These are phyloP conservation scores for Cystofilobasidium ferigula DNA, from an alignment of 768 basidiomycete genomes.

Conservation along the genomic window DNA sequence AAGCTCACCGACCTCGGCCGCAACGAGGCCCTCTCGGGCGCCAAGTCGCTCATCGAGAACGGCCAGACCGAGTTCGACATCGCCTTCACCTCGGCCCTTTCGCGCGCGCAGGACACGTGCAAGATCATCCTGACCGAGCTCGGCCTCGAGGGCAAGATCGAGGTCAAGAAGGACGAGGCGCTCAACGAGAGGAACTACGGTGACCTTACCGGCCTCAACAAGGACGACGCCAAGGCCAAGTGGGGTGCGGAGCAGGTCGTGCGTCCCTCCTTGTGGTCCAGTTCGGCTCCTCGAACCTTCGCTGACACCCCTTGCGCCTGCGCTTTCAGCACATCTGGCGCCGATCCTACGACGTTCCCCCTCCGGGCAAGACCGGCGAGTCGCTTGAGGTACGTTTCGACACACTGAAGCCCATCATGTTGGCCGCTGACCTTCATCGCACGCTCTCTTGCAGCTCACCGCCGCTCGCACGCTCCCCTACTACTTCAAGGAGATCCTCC, in stretches of 20 bases:
- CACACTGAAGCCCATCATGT: background rate
- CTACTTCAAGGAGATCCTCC: constrained; percentile 31
- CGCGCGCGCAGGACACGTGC: constrained; percentile 31
- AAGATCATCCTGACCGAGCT: constrained; percentile 34
- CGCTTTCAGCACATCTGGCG: constrained; percentile 32
- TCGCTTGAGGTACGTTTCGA: constrained; percentile 24
- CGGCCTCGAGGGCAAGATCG: constrained; percentile 27
- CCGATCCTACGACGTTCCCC: constrained; percentile 31
- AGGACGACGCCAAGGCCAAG: constrained; percentile 31
- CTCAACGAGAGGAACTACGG: constrained; percentile 29
- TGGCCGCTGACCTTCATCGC: background rate
- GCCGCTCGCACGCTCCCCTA: constrained; percentile 31
- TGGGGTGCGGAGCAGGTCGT: constrained; percentile 30
- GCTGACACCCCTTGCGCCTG: background rate
- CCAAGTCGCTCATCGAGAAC: constrained; percentile 10
- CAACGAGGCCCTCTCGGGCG: background rate
- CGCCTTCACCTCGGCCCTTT: constrained; percentile 32
- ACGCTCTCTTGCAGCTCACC: constrained; percentile 25
- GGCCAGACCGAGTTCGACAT: constrained; percentile 19
- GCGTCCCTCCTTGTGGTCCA: background rate
- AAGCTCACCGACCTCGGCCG: constrained; percentile 8
- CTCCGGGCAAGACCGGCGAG: constrained; percentile 30
- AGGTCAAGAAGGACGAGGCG: constrained; percentile 29
- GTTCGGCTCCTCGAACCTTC: background rate
- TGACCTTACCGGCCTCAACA: constrained; percentile 29